These are phyloP conservation scores for Zancudomyces culisetae DNA, from an alignment of 371 early-diverging fungal genomes.

Conservation along the genomic window DNA sequence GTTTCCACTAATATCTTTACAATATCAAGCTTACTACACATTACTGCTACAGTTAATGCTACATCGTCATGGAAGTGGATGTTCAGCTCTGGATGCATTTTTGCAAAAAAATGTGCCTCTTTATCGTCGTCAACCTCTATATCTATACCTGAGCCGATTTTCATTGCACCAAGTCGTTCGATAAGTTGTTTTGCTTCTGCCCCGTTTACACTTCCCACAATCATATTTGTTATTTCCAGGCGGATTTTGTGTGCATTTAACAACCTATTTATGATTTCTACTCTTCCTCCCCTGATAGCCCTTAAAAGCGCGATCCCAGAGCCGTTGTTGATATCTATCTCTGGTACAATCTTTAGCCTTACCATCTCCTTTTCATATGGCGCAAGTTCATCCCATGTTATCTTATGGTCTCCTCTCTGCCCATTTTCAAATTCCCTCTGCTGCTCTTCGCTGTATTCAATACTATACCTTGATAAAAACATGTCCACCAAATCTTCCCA, in stretches of 20 bases:
- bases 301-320: slow-evolving; percentile 12
- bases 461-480: slow-evolving; percentile 7
- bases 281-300: slow-evolving; percentile 10
- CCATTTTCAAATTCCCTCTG: not conserved
- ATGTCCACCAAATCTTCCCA: slow-evolving; percentile 12
- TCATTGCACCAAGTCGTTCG: not conserved
- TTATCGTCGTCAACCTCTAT: not conserved
- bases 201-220: not conserved
- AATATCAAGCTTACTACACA: slow-evolving; percentile 3
- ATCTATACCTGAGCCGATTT: not conserved
- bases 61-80: slow-evolving; percentile 8
- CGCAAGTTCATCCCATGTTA: too few species aligned
- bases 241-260: not conserved
- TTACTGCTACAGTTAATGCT: slow-evolving; percentile 15
- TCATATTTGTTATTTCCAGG: too few species aligned
- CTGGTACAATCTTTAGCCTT: too few species aligned
- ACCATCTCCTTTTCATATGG: too few species aligned
- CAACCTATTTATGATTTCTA: slow-evolving; percentile 6
- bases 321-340: slow-evolving; percentile 9
- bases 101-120: not conserved
- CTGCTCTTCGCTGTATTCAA: not conserved
- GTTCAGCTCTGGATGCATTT: slow-evolving; percentile 8
- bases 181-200: not conserved
- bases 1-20: slow-evolving; percentile 6
- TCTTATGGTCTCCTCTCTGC: too few species aligned